Evolutionary conservation across 2,329 filamentous ascomycete species (phyloP).

Genomic region (Alternaria rosae): DNA sequence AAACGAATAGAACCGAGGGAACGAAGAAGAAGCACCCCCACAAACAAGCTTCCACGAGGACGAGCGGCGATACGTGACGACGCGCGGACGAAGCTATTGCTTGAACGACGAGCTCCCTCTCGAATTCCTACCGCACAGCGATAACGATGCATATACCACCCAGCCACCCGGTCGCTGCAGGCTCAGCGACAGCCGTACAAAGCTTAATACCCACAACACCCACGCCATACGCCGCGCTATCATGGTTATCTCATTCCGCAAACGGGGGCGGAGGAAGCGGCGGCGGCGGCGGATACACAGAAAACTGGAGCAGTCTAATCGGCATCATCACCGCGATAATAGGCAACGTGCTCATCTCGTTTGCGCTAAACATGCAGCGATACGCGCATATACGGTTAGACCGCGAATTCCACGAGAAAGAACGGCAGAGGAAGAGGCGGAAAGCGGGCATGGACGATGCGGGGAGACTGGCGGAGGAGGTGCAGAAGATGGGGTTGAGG

Average conservation of each 20-base stretch:
- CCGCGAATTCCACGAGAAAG: constrained; percentile 67
- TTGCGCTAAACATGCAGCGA: constrained; percentile 94
- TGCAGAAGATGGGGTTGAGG: constrained; percentile 17
- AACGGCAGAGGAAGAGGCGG: constrained; percentile 41
- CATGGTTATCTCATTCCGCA: constrained; percentile 17
- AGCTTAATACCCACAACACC: constrained; percentile 19
- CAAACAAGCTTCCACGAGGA: not conserved
- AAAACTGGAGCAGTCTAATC: constrained; percentile 87
- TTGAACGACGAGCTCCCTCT: not conserved
- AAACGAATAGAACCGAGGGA: not conserved
- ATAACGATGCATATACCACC: constrained; percentile 37
- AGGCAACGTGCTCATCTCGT: constrained; percentile 91
- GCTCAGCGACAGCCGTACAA: constrained; percentile 19
- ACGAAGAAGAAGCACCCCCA: not conserved
- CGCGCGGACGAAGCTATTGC: not conserved
- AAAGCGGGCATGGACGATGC: constrained; percentile 42
- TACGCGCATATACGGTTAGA: constrained; percentile 91
- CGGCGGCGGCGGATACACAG: constrained; percentile 26
- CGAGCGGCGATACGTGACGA: not conserved
- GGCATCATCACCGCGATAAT: constrained; percentile 92
- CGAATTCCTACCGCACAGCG: constrained; percentile 1
- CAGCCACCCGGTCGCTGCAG: constrained; percentile 31
- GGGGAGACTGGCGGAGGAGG: constrained; percentile 41
- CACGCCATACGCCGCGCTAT: constrained; percentile 8
- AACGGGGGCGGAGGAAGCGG: constrained; percentile 11